Evolutionary conservation across 2,329 filamentous ascomycete genomes (phyloP), one percentile per base, ranked within the genome.

Genomic region (Arthrobotrys megalospora): DNA sequence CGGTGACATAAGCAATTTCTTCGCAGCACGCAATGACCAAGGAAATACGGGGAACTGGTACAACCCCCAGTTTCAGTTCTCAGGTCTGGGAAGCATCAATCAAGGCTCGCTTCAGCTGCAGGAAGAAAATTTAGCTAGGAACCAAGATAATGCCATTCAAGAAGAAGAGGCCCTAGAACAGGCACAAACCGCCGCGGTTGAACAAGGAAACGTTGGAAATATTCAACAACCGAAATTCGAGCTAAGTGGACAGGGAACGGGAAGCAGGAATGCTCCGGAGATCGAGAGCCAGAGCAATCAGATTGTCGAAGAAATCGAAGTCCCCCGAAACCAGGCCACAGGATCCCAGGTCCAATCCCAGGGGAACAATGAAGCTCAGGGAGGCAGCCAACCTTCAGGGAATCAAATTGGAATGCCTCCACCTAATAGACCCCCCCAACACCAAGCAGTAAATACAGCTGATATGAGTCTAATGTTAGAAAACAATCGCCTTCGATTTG

Each of bases 401-500:
- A 21, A 10, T 16, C 32, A 58, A 14, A 28, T 52, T 14, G 47
- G 36, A 34, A 76, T 76, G 72, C 72, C 65, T 14, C 64, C 72
- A 1, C 72, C 65, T 1, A 43, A 11, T 10, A 48, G 45, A 24
- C 34, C 36, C 11, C 14, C 55, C 28, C 72, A 58, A 41, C 6
- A 28, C 8, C 50, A 55, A 55, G 28, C 1, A 41, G 10, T 14
- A 28, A 41, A 43, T 10, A 36, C 36, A 14, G 16, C 5, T 3
- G 36, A n/a, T 11, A 28, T 60, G 14, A 6, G 11, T 1, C 19
- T 10, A n/a, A 6, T 7, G 10, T 14, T 60, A 43, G 16, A 43
- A n/a, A 63, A 64, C 16, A 76, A 76, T 34, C 72, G 72, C 16
- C 48, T 76, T 12, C 24, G 12, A 5, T 76, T 48, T 16, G 47